Conservation (phyloP, 768 basidiomycete genomes). For the Kwoniella pini region DNA sequence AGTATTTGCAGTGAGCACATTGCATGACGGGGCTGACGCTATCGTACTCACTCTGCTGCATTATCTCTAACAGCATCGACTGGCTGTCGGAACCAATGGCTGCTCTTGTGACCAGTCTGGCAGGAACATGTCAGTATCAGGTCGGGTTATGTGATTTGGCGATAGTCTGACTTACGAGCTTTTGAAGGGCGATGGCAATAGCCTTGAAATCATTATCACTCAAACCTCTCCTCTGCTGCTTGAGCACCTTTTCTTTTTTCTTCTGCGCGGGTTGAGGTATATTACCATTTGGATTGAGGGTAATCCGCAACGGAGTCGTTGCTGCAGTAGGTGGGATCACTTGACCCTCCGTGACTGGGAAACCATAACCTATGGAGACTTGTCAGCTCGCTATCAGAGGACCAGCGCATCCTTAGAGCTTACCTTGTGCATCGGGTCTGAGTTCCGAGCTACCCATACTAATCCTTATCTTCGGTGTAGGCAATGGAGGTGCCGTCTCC, state of each 20-base stretch:
- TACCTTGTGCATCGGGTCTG: constrained; percentile 15
- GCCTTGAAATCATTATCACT: constrained; percentile 71
- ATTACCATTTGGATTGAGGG: constrained; percentile 24
- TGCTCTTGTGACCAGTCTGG: constrained; percentile 68
- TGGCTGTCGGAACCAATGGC: constrained; percentile 74
- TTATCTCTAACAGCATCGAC: constrained; percentile 95
- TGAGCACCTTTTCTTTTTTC: constrained; percentile 60
- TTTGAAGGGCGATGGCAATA: constrained; percentile 75
- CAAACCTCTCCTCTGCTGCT: constrained; percentile 77
- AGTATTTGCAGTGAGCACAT: background rate
- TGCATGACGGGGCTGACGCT: background rate
- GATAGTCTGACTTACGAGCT: constrained; percentile 54
- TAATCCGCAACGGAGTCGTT: constrained; percentile 29
- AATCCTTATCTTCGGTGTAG: constrained; percentile 63
- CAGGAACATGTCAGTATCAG: background rate
- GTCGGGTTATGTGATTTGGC: background rate
- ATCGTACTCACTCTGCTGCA: constrained; percentile 71
- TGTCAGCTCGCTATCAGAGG: background rate
- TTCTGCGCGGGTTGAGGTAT: background rate
- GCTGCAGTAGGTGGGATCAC: background rate
- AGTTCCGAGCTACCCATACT: constrained; percentile 42
- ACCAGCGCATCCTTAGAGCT: background rate
- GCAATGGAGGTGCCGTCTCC: constrained; percentile 58
- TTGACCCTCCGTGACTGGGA: constrained; percentile 21
- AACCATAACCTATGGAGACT: constrained; percentile 20